Percentiles rank a stretch among this genome's conserved stretches.
Conservation (phyloP, 352 stramenopile genomes). For the Hyaloperonospora brassicae region DNA sequence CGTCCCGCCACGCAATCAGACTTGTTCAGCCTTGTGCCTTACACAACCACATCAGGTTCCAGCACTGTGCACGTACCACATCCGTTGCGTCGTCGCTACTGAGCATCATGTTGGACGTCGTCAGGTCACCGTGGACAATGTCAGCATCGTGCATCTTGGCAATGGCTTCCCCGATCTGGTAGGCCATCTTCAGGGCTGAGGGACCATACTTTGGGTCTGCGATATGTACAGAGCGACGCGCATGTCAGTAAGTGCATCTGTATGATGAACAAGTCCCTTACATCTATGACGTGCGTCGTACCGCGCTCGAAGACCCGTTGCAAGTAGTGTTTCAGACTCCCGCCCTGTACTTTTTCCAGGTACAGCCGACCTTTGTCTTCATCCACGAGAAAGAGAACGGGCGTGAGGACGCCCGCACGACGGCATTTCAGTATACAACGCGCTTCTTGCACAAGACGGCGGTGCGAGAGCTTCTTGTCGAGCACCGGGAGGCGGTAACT, state of each 20-base stretch:
- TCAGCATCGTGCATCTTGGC: slow-evolving; percentile 89
- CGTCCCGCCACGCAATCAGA: slow-evolving; percentile 1
- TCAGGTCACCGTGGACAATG: slow-evolving; percentile 91
- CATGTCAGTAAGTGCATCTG: neutral
- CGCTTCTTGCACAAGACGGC: slow-evolving; percentile 70
- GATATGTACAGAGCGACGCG: slow-evolving; percentile 1
- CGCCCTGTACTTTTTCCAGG: slow-evolving; percentile 57
- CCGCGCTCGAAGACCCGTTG: slow-evolving; percentile 43
- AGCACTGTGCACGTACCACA: slow-evolving; percentile 35
- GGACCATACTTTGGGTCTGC: slow-evolving; percentile 46
- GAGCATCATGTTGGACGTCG: slow-evolving; percentile 92
- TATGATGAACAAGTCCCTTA: neutral
- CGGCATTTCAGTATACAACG: slow-evolving; percentile 78
- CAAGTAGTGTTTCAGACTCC: slow-evolving; percentile 70
- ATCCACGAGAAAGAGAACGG: slow-evolving; percentile 73
- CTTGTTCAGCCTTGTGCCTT: neutral
- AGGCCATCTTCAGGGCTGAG: slow-evolving; percentile 57
- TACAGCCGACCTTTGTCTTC: slow-evolving; percentile 64
- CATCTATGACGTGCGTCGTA: slow-evolving; percentile 8
- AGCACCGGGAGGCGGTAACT: slow-evolving; percentile 65
- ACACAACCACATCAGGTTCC: neutral
- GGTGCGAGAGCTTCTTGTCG: slow-evolving; percentile 74
- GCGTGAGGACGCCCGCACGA: slow-evolving; percentile 59
- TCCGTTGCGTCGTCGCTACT: slow-evolving; percentile 48
- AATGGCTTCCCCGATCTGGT: slow-evolving; percentile 82